A percentile compares a stretch with the other conserved stretches of the same genome.
phyloP scores from a whole-genome alignment of 2,329 filamentous ascomycete species.

The Blumeriella jaapii region DNA sequence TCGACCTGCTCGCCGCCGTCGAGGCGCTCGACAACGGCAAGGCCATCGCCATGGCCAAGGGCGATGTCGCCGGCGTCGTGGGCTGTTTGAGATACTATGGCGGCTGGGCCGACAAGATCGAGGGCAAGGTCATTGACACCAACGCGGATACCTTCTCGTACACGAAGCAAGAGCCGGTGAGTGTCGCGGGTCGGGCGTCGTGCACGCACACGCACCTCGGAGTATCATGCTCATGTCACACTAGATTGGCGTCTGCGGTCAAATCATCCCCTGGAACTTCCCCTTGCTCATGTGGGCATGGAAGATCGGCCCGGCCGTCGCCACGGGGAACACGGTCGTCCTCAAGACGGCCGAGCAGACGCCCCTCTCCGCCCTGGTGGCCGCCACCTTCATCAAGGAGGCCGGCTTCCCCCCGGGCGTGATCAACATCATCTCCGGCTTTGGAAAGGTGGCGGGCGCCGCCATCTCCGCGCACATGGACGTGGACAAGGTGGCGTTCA shows the following conservation, averaged over 20 bases:
- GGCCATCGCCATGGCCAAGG: conserved; percentile 63
- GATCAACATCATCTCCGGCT: conserved; percentile 52
- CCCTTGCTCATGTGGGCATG: conserved; percentile 53
- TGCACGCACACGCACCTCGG: no score
- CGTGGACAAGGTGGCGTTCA: conserved; percentile 57
- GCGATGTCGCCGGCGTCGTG: conserved; percentile 57
- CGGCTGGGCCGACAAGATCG: conserved; percentile 63
- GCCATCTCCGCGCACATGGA: conserved; percentile 52
- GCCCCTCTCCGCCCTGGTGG: conserved; percentile 44
- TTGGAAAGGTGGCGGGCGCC: conserved; percentile 56
- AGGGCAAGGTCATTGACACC: conserved; percentile 58
- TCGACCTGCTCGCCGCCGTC: conserved; percentile 64
- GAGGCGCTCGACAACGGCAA: conserved; percentile 88
- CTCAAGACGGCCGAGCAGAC: conserved; percentile 53
- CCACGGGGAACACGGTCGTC: conserved; percentile 47
- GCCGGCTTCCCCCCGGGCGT: conserved; percentile 56
- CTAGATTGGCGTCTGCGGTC: conserved; percentile 52
- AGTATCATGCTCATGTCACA: conserved; percentile 1
- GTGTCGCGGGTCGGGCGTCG: no score
- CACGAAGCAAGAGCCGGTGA: conserved; percentile 50
- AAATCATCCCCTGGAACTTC: conserved; percentile 67
- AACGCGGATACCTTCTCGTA: conserved; percentile 54
- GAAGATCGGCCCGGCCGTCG: conserved; percentile 55
- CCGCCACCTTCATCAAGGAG: conserved; percentile 44
- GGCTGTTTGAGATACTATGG: conserved; percentile 73